Evolutionary conservation across 257 asterid species (phyloP).

Genomic region (Handroanthus guayacan): DNA sequence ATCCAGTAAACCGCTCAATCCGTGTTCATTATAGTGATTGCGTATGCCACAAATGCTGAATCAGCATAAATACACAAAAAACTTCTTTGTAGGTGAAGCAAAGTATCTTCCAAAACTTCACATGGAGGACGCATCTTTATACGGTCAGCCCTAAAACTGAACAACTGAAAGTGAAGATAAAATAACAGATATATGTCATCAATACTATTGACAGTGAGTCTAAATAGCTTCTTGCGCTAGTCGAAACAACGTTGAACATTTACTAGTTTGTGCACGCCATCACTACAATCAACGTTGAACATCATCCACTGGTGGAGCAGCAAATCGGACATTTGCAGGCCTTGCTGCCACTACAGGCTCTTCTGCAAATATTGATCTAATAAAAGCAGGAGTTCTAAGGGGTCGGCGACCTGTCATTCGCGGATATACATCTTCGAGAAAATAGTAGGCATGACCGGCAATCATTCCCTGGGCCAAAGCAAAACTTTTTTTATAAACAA

Average conservation of each 20-base stretch:
- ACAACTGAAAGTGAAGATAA: constrained; percentile 27
- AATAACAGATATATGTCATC: constrained; percentile 2
- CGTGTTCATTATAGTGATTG: not conserved
- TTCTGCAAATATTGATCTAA: constrained; percentile 80
- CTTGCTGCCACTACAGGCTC: constrained; percentile 90
- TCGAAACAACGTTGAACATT: constrained; percentile 10
- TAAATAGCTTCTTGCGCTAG: constrained; percentile 26
- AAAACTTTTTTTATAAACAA: constrained; percentile 16
- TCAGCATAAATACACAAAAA: constrained; percentile 25
- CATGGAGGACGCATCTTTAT: constrained; percentile 40
- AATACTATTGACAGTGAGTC: constrained; percentile 33
- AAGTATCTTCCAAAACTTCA: constrained; percentile 23
- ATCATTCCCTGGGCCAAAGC: constrained; percentile 81
- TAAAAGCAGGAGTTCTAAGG: constrained; percentile 77
- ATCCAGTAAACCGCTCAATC: not conserved
- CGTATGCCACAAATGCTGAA: constrained; percentile 19
- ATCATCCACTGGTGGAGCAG: constrained; percentile 81
- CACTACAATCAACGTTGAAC: constrained; percentile 44
- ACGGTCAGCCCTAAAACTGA: constrained; percentile 38
- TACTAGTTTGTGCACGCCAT: constrained; percentile 12
- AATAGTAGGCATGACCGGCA: constrained; percentile 97
- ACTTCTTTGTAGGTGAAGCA: constrained; percentile 34
- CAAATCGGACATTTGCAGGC: constrained; percentile 84
- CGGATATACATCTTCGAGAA: constrained; percentile 91
- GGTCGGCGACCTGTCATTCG: constrained; percentile 93